Conservation (phyloP, 163 green algal species). For the Scenedesmus sp. region DNA sequence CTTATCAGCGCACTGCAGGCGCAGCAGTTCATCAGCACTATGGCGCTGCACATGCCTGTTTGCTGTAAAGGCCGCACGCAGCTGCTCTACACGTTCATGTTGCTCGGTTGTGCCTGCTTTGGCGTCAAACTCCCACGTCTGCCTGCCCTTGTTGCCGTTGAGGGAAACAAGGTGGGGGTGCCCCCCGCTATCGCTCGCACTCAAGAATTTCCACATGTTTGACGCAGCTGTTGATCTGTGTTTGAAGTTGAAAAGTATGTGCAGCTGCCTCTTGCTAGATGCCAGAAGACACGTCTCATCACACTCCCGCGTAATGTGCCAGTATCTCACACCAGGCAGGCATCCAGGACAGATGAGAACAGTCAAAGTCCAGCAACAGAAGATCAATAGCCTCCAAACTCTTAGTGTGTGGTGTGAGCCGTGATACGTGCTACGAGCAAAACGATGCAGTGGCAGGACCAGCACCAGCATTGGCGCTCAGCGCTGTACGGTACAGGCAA, state of each 20-base stretch:
- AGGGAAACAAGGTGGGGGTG: constrained; percentile 74
- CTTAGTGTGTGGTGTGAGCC: too few relatives aligned
- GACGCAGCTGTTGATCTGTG: not conserved
- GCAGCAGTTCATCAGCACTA: constrained; percentile 89
- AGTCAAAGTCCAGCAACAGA: not conserved
- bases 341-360: not conserved
- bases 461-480: too few relatives aligned
- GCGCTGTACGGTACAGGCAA: too few relatives aligned
- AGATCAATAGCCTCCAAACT: too few relatives aligned
- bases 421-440: too few relatives aligned
- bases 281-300: not conserved
- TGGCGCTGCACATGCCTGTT: constrained; percentile 81
- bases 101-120: constrained; percentile 81
- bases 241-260: not conserved
- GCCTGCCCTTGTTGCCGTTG: constrained; percentile 84
- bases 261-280: not conserved
- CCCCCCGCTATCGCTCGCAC: constrained; percentile 52
- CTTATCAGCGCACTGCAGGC: constrained; percentile 73
- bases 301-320: not conserved
- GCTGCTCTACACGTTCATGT: constrained; percentile 72
- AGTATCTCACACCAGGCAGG: not conserved
- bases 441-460: too few relatives aligned
- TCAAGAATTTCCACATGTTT: constrained; percentile 74
- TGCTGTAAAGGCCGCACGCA: constrained; percentile 73
- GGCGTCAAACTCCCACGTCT: constrained; percentile 91